Base-by-base conservation (phyloP, 257 asterid genomes). In the Oldenlandia corymbosa region DNA sequence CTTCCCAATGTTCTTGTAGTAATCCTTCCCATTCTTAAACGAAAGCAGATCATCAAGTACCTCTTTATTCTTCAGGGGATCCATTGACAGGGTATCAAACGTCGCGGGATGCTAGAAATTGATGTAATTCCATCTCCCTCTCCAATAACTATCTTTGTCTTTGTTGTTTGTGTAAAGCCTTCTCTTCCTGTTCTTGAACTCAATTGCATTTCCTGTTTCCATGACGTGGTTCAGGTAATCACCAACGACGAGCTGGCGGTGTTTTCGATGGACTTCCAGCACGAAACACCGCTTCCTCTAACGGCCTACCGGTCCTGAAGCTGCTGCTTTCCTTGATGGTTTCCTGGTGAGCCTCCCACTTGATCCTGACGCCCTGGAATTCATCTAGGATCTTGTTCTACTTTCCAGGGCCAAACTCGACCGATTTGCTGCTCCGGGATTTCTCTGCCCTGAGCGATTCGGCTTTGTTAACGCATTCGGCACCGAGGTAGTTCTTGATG, bases 401-500 rank as follows among this genome's bases (percentile, higher is more conserved):
- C 4, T 64, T 71, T 34, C 32, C 75, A 68, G 69, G 51, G 67
- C 65, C 58, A 58, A 74, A 58, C 16, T 64, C 58, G 28, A 69
- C 52, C 7, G 72, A 55, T 11, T 69, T 50, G 30, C 55, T 37
- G 26, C 59, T 72, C 10, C 32, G 39, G 1, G 48, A 23, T 21
- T 54, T 54, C 10, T 70, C 46, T 5, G 68, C 79, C 34, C 67
- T 69, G 20, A 74, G 65, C 8, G 32, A 9, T 24, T 34, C 68
- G 5, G 78, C 74, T 36, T 58, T 59, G 6, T 36, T 32, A 48
- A 62, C 46, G 27, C 75, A 74, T 42, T 74, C 64, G 5, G 60
- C 52, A 13, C 71, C 64, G 2, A 69, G 76, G 67, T 75, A 75
- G 30, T 58, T 42, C 13, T 51, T 72, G 17, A 73, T 73, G 54